A percentile compares a stretch with the other conserved stretches of the same genome.
Evolutionary conservation across 106 monocot species (phyloP).

Genomic region (Xerophyta viscosa): DNA sequence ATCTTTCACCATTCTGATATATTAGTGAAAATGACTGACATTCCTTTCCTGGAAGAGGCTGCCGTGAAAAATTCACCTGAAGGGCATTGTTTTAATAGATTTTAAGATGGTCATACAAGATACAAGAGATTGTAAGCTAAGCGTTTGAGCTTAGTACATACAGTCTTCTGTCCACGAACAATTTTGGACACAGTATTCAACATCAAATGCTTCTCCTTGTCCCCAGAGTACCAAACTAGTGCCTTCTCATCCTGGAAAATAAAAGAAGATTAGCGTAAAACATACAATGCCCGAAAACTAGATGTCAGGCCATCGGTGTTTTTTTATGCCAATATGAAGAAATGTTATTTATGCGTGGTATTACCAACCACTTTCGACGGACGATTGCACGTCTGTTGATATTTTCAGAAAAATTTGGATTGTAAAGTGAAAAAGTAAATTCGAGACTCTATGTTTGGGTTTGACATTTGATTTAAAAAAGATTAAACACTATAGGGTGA

Average conservation of each 20-base stretch:
- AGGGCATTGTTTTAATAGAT: conserved; percentile 4
- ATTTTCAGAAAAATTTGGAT: too few relatives aligned
- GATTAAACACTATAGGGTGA: too few relatives aligned
- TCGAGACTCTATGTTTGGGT: too few relatives aligned
- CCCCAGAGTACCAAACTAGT: conserved; percentile 63
- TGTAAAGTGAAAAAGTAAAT: too few relatives aligned
- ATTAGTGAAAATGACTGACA: conserved; percentile 58
- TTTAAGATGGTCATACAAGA: neutral
- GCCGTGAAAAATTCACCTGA: conserved; percentile 71
- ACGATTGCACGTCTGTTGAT: too few relatives aligned
- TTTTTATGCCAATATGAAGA: too few relatives aligned
- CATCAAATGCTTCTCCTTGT: conserved; percentile 56
- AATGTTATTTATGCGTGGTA: too few relatives aligned
- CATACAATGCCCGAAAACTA: too few relatives aligned
- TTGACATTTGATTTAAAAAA: too few relatives aligned
- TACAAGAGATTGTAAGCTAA: neutral
- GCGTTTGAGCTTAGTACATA: conserved; percentile 15
- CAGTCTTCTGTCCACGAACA: conserved; percentile 63
- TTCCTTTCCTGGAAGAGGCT: conserved; percentile 44
- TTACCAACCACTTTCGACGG: too few relatives aligned
- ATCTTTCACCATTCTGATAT: conserved; percentile 57
- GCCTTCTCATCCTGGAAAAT: conserved; percentile 60
- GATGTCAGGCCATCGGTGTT: too few relatives aligned
- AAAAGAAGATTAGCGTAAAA: neutral
- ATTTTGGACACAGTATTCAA: conserved; percentile 53